Evolutionary conservation across 176 grass and related monocot genomes (phyloP).

Genomic region (Rhynchospora tenuis): DNA sequence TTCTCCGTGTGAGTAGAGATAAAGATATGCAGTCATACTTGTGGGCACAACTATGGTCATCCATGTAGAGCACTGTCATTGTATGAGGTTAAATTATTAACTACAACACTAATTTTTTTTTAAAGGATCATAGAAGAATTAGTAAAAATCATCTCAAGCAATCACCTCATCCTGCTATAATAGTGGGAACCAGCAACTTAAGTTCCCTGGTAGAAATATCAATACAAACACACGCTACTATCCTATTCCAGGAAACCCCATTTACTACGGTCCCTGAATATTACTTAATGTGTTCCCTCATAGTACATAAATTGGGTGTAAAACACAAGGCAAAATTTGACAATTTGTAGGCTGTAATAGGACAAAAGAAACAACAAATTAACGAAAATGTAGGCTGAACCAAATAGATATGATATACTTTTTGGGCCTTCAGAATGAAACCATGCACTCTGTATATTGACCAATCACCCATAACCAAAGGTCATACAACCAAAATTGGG

Average conservation of each 20-base stretch:
- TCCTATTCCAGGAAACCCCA: neutral
- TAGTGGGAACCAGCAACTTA: neutral
- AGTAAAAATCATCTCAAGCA: neutral
- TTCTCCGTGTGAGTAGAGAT: slow-evolving; percentile 60
- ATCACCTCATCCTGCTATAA: neutral
- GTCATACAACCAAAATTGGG: neutral
- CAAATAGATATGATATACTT: neutral
- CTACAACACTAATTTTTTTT: neutral
- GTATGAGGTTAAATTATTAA: slow-evolving; percentile 18
- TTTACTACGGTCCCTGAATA: neutral
- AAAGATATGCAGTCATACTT: slow-evolving; percentile 59
- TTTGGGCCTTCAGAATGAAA: neutral
- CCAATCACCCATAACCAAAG: neutral
- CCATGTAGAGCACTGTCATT: slow-evolving; percentile 46
- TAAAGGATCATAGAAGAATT: neutral
- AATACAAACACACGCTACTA: slow-evolving; percentile 8
- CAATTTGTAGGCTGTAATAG: neutral
- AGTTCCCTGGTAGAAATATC: neutral
- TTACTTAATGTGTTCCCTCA: neutral
- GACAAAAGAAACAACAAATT: neutral
- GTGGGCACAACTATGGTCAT: slow-evolving; percentile 52
- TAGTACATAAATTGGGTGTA: neutral
- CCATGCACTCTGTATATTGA: neutral
- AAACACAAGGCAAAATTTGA: neutral
- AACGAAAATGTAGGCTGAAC: neutral